Conservation (phyloP, 805 yeast species). For the Saturnispora galanensis region DNA sequence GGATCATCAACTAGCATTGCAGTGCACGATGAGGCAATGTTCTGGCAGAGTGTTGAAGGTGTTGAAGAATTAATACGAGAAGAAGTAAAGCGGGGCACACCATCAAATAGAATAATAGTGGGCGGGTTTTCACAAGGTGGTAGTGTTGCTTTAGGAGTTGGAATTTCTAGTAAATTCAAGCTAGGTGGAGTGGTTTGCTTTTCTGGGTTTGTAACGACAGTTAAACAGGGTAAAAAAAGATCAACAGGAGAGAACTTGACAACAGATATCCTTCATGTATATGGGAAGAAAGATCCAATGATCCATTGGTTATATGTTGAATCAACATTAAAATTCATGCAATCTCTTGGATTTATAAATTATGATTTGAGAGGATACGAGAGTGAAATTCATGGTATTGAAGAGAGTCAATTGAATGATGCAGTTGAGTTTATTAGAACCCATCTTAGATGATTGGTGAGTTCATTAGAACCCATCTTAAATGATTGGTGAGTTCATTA, state of each 20-base stretch:
- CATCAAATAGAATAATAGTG: slow-evolving; percentile 60
- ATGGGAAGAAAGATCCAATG: slow-evolving; percentile 71
- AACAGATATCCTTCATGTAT: slow-evolving; percentile 82
- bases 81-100: slow-evolving; percentile 44
- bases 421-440: slow-evolving; percentile 33
- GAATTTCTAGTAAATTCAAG: slow-evolving; percentile 43
- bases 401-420: slow-evolving; percentile 55
- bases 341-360: slow-evolving; percentile 33
- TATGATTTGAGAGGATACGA: slow-evolving; percentile 45
- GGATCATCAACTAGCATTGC: slow-evolving; percentile 37
- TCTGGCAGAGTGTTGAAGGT: slow-evolving; percentile 36
- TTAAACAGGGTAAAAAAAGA: slow-evolving; percentile 18
- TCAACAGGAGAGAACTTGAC: slow-evolving; percentile 34
- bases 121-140: slow-evolving; percentile 98
- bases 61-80: slow-evolving; percentile 40
- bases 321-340: slow-evolving; percentile 35
- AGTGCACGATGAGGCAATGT: slow-evolving; percentile 45
- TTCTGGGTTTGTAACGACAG: slow-evolving; percentile 59
- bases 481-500: not conserved
- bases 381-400: slow-evolving; percentile 60
- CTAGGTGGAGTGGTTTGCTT: slow-evolving; percentile 71
- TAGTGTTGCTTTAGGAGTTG: slow-evolving; percentile 59
- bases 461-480: not conserved
- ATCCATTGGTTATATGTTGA: slow-evolving; percentile 35
- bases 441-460: not conserved